These are phyloP conservation scores for Martensiomyces pterosporus DNA, from an alignment of 192 early-diverging fungal species.

Conservation along the genomic window DNA sequence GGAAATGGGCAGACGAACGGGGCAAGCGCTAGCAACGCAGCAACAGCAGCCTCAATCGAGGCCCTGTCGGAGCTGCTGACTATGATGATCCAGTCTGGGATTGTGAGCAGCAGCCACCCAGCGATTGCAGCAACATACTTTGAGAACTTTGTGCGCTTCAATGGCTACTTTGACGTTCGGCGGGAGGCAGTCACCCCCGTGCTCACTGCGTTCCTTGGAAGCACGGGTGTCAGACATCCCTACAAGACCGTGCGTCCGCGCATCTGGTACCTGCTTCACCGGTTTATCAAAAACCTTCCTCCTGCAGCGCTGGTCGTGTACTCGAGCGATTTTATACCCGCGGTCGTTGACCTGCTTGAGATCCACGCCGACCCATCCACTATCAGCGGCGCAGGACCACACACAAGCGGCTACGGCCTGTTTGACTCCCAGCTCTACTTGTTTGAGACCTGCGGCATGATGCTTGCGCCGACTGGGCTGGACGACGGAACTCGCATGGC, in stretches of 20 bases:
- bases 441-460: slow-evolving; percentile 88
- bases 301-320: slow-evolving; percentile 23
- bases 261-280: slow-evolving; percentile 83
- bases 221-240: slow-evolving; percentile 69
- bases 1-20: slow-evolving; percentile 23
- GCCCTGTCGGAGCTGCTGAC: slow-evolving; percentile 37
- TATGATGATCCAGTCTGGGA: slow-evolving; percentile 48
- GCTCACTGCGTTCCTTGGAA: slow-evolving; percentile 39
- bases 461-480: slow-evolving; percentile 77
- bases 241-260: slow-evolving; percentile 66
- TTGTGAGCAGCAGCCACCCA: slow-evolving; percentile 27
- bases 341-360: slow-evolving; percentile 62
- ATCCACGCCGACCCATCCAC: slow-evolving; percentile 59
- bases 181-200: slow-evolving; percentile 32
- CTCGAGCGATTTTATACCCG: slow-evolving; percentile 48
- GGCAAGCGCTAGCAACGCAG: not conserved
- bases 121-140: slow-evolving; percentile 37
- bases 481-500: slow-evolving; percentile 68
- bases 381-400: slow-evolving; percentile 3
- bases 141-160: slow-evolving; percentile 47
- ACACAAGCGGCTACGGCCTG: slow-evolving; percentile 40
- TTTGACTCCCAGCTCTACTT: slow-evolving; percentile 83
- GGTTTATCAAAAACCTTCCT: slow-evolving; percentile 72
- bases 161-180: slow-evolving; percentile 42
- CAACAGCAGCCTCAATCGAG: slow-evolving; percentile 10